Evolutionary conservation across 441 rosid species (phyloP).

Genomic region (Arabidopsis hybrid): DNA sequence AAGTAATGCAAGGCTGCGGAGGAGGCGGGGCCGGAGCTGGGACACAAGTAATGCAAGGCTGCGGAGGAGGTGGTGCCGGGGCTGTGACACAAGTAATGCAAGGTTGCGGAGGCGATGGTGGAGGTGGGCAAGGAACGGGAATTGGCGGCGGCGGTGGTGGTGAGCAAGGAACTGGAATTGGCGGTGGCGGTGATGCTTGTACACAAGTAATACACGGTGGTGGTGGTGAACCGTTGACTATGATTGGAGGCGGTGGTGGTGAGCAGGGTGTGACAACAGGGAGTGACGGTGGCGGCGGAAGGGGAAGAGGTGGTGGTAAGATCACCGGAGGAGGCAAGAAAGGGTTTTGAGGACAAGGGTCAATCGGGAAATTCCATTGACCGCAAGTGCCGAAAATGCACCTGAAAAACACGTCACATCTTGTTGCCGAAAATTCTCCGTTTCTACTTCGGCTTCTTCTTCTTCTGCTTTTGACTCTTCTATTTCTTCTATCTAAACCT

Average conservation of each 20-base stretch:
- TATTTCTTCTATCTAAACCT: conserved; percentile 15
- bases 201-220: conserved; percentile 36
- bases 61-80: conserved; percentile 25
- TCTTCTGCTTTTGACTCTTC: conserved; percentile 27
- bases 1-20: conserved; percentile 31
- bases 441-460: conserved; percentile 29
- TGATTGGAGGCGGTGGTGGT: conserved; percentile 27
- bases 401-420: conserved; percentile 40
- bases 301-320: conserved; percentile 20
- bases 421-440: conserved; percentile 27
- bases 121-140: conserved; percentile 36
- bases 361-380: conserved; percentile 43
- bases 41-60: conserved; percentile 2
- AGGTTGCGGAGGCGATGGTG: conserved; percentile 16
- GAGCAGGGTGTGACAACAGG: conserved; percentile 21
- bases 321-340: conserved; percentile 38
- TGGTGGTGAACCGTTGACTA: conserved; percentile 16
- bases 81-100: not conserved
- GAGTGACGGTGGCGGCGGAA: not conserved
- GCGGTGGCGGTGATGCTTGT: conserved; percentile 33
- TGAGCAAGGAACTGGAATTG: not conserved
- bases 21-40: conserved; percentile 18
- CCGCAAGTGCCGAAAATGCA: conserved; percentile 41
- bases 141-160: conserved; percentile 24
- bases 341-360: conserved; percentile 46